Evolutionary conservation across 495 filamentous ascomycete species (phyloP), one percentile per base, ranked within the genome.

Genomic region (Massariosphaeria phaeospora): DNA sequence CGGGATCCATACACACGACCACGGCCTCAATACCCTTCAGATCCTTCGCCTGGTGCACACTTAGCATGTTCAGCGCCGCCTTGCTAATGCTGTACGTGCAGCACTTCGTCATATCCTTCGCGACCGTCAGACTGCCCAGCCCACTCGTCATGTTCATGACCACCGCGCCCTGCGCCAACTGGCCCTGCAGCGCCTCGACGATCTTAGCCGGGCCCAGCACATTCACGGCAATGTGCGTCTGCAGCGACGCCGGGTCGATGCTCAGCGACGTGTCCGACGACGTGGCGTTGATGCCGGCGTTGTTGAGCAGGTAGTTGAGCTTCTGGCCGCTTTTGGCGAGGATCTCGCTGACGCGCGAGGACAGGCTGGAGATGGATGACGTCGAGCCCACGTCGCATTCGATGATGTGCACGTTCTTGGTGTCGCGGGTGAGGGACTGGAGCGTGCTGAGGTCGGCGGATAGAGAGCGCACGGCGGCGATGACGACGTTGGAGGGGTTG

Each of bases 221-320:
- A 40, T 63, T 63, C 2, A 39, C 51, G 17, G 54, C 33, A 55
- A 63, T 59, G 27, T 63, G 59, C 13, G 43, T 59, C 17, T 56
- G 40, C 10, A 78, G 43, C 13, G 67, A 61, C 3, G 69, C 69
- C 0, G 68, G 60, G 8, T 63, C 64, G 2, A 78, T 65, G 1
- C 46, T 58, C 6, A 74, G 50, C n/a, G 63, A 63, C 21, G 60
- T 71, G 49, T 75, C 68, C 27, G 50, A 43, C n/a, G 50, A 63
- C 31, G 35, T 47, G 18, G 57, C 45, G 55, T 73, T 74, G 52
- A 76, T 63, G 24, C 57, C 66, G 8, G 75, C 75, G 52, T 65
- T 70, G 65, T 74, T 73, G 61, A 76, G 36, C 11, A 77, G 57
- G 59, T 58, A 75, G 52, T 75, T 66, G 49, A 77, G 70, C 10